Evolutionary conservation across 2,329 filamentous ascomycete genomes (phyloP), one percentile per base, ranked within the genome.

Genomic region (Fusarium drepaniforme): DNA sequence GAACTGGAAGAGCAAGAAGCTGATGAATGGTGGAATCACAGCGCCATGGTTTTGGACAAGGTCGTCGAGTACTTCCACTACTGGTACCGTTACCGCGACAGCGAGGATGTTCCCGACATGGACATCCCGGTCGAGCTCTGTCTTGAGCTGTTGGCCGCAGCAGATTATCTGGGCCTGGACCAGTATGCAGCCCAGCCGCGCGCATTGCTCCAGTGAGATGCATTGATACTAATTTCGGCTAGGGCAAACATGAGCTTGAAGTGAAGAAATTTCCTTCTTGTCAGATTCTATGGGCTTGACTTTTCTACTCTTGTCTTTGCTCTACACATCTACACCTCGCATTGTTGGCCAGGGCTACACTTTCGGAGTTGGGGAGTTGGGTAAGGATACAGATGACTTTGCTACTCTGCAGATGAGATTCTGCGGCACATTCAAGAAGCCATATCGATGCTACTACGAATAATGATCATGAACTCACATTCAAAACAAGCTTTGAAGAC

Each of bases 11-110:
- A 77, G 64, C 59, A 64, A 70, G 70, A 76, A 70, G 74, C 79
- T 76, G 76, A 78, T 75, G 70, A 71, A 60, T 77, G 66, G 53
- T 72, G 59, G 21, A 67, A 73, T 70, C 66, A 75, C 81, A 95
- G 93, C 83, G 92, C 91, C 74, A 86, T 92, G 64, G 90, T 95
- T 8, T 90, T 96, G 4, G 93, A 96, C 82, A 95, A 94, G 81
- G 91, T 96, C 37, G 93, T 92, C 82, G 93, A 96, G 83, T 96
- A 96, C 84, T 92, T 95, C 72, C 93, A 95, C 81, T 96, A 95
- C 85, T 93, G 93, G 86, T 92, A 95, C 83, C 92, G 92, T 79
- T 89, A 94, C 83, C 88, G 89, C 62, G 89, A 94, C 75, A 87
- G 87, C 75, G 91, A 92, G 76, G 91, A 95, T 77, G 93, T 95